Conservation (phyloP, 2,329 filamentous ascomycete species). For the Pyricularia sp. region DNA sequence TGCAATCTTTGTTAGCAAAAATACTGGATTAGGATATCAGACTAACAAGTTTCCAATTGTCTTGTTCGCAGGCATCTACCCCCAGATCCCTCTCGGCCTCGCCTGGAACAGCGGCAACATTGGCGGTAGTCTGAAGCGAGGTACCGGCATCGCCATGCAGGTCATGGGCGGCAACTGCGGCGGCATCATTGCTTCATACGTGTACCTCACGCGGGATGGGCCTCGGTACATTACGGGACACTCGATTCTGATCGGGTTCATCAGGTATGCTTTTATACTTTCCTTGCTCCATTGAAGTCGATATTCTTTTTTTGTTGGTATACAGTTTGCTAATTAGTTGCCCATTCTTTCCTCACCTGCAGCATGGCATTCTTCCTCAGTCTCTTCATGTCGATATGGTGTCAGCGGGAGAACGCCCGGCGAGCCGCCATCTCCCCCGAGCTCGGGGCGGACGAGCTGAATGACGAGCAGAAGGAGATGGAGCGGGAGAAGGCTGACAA, state of each 20-base stretch:
- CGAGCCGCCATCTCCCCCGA: conserved; percentile 15
- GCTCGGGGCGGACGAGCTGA: conserved; percentile 12
- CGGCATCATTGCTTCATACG: conserved; percentile 14
- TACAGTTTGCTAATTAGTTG: neutral
- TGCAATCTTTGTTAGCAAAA: too few species aligned
- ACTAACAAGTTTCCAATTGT: conserved; percentile 22
- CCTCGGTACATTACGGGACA: conserved; percentile 13
- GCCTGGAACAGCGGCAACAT: conserved; percentile 81
- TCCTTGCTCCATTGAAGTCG: neutral
- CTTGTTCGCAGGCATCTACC: conserved; percentile 81
- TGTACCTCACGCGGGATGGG: conserved; percentile 12
- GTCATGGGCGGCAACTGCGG: conserved; percentile 15
- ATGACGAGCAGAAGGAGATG: conserved; percentile 18
- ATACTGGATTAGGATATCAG: neutral
- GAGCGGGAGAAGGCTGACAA: conserved; percentile 21
- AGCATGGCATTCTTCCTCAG: conserved; percentile 22
- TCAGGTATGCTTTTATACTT: conserved; percentile 2
- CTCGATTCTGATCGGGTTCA: conserved; percentile 13
- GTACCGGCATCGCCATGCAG: conserved; percentile 52
- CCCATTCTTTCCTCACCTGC: neutral
- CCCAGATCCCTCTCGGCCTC: conserved; percentile 75
- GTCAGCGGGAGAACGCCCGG: conserved; percentile 19
- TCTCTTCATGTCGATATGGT: conserved; percentile 21
- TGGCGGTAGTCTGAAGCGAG: conserved; percentile 84
- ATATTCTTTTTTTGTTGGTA: neutral